Evolutionary conservation across 805 yeast species (phyloP).

Genomic region (Dipodascus albidus): DNA sequence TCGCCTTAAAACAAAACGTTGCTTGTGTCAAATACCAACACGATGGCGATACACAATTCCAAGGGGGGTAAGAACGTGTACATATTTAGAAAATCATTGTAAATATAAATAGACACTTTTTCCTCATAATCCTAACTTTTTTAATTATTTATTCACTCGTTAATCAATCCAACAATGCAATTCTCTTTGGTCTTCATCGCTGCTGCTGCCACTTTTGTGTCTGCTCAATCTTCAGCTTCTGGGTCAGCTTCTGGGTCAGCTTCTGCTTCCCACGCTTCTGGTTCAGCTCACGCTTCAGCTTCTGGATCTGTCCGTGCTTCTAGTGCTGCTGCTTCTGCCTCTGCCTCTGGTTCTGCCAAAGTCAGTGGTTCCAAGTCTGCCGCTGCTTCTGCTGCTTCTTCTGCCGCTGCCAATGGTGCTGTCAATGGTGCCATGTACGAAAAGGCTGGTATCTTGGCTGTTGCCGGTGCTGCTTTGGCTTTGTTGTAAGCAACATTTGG

Average conservation of each 20-base stretch:
- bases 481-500: no score
- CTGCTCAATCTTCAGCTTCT: slow-evolving; percentile 4
- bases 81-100: neutral
- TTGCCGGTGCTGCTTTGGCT: no score
- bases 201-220: slow-evolving; percentile 13
- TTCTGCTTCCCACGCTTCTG: slow-evolving; percentile 5
- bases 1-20: no score
- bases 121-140: slow-evolving; percentile 45
- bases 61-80: no score
- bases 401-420: slow-evolving; percentile 2
- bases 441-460: no score
- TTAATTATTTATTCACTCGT: slow-evolving; percentile 63
- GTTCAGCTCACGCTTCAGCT: slow-evolving; percentile 5
- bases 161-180: slow-evolving; percentile 42
- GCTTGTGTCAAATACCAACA: no score
- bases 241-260: slow-evolving; percentile 6
- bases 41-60: no score
- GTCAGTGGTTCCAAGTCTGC: neutral
- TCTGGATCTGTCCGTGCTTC: slow-evolving; percentile 1
- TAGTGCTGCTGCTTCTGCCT: no score
- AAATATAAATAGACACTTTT: slow-evolving; percentile 13
- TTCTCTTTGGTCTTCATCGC: slow-evolving; percentile 43
- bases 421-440: neutral
- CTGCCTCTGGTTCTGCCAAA: slow-evolving; percentile 4
- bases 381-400: neutral